These are phyloP conservation scores for Monosporozyma siamensis DNA, from an alignment of 805 yeast genomes.

Conservation along the genomic window DNA sequence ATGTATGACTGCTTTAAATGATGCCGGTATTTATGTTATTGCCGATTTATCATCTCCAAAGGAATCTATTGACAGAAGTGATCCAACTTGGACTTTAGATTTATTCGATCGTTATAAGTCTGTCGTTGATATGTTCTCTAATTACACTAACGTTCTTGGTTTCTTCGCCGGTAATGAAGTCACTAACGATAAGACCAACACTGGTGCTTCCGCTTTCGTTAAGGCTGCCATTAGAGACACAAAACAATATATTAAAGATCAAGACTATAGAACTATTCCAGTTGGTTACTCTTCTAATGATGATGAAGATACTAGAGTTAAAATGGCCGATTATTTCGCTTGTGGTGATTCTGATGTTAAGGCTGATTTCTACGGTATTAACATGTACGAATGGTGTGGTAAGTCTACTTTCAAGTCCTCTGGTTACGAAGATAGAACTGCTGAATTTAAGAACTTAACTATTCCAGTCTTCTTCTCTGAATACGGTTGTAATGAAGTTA, in stretches of 20 bases:
- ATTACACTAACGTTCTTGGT: slow-evolving; percentile 66
- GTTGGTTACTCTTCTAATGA: slow-evolving; percentile 80
- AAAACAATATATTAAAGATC: slow-evolving; percentile 52
- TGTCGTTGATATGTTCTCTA: slow-evolving; percentile 59
- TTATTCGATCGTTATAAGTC: slow-evolving; percentile 57
- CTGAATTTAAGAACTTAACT: slow-evolving; percentile 53
- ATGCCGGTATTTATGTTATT: slow-evolving; percentile 72
- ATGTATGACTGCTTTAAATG: slow-evolving; percentile 58
- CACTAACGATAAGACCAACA: slow-evolving; percentile 53
- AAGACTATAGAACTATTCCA: slow-evolving; percentile 61
- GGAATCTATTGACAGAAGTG: slow-evolving; percentile 49
- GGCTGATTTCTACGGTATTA: slow-evolving; percentile 81
- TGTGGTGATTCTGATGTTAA: slow-evolving; percentile 58
- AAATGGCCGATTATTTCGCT: slow-evolving; percentile 64
- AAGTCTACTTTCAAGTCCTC: slow-evolving; percentile 44
- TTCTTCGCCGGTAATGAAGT: slow-evolving; percentile 87
- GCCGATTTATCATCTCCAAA: slow-evolving; percentile 71
- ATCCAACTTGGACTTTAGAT: slow-evolving; percentile 56
- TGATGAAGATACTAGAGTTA: slow-evolving; percentile 55
- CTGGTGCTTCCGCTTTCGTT: slow-evolving; percentile 71
- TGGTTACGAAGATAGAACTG: slow-evolving; percentile 59
- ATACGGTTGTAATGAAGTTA: slow-evolving; percentile 66
- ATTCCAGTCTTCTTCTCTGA: slow-evolving; percentile 74
- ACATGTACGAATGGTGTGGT: slow-evolving; percentile 90
- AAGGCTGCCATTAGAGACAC: slow-evolving; percentile 78